Conservation (phyloP, 176 grass and related monocot species). For the Pontederia crassipes region DNA sequence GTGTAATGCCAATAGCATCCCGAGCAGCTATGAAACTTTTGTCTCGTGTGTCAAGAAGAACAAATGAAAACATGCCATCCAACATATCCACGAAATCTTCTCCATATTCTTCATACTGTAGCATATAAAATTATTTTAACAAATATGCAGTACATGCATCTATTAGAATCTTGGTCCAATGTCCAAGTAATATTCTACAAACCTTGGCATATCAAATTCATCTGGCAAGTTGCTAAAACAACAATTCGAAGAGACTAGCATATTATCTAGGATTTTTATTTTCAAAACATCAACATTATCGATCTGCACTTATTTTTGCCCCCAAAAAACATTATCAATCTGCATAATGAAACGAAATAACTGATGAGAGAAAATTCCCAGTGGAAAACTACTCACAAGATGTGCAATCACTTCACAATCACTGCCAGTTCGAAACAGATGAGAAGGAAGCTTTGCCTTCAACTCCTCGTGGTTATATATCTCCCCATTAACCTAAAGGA, state of each 20-base stretch:
- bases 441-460: constrained; percentile 62
- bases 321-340: no score
- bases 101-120: constrained; percentile 93
- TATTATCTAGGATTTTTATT: no score
- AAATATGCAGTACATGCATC: background rate
- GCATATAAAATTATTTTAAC: no score
- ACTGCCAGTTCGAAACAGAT: constrained; percentile 76
- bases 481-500: constrained; percentile 84
- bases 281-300: no score
- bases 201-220: no score
- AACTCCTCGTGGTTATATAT: constrained; percentile 96
- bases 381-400: constrained; percentile 49
- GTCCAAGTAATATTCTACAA: no score
- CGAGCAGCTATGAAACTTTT: constrained; percentile 95
- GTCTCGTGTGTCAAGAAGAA: constrained; percentile 89
- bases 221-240: no score
- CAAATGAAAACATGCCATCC: constrained; percentile 97
- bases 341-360: no score
- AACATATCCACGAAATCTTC: constrained; percentile 95
- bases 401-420: constrained; percentile 99
- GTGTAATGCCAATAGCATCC: constrained; percentile 94
- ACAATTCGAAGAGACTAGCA: no score
- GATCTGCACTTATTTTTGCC: no score
- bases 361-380: background rate
- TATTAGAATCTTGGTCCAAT: background rate